Evolutionary conservation across 768 basidiomycete species (phyloP).

Genomic region (Scleroderma citrinum): DNA sequence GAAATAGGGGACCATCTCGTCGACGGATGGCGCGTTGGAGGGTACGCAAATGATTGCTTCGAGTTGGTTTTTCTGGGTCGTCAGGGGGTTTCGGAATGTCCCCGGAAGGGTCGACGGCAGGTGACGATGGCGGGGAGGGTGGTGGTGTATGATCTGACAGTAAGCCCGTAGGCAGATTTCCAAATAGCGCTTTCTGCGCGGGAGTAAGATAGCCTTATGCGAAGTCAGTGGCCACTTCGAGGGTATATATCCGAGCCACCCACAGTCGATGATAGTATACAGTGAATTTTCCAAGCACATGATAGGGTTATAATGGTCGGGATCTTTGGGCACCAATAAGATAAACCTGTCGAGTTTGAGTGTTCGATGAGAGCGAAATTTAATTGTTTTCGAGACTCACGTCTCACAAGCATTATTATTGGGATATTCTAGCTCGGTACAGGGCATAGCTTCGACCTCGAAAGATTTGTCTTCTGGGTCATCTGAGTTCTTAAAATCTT

Average conservation of each 20-base stretch:
- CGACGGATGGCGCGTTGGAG: conserved; percentile 66
- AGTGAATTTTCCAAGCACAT: conserved; percentile 70
- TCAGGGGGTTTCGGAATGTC: conserved; percentile 27
- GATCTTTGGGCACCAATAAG: conserved; percentile 74
- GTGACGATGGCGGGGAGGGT: conserved; percentile 32
- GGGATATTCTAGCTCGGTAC: conserved; percentile 72
- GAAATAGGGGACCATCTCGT: conserved; percentile 68
- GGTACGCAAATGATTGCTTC: conserved; percentile 43
- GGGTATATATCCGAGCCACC: conserved; percentile 18
- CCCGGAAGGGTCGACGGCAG: conserved; percentile 24
- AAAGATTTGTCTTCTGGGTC: conserved; percentile 61
- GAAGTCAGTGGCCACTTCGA: conserved; percentile 3
- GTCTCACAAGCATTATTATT: conserved; percentile 63
- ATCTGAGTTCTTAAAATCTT: conserved; percentile 67
- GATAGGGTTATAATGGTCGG: conserved; percentile 83
- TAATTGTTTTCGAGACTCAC: conserved; percentile 31
- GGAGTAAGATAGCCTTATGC: conserved; percentile 62
- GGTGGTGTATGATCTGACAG: conserved; percentile 22
- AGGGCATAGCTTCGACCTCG: conserved; percentile 58
- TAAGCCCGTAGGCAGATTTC: conserved; percentile 49
- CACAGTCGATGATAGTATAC: conserved; percentile 68
- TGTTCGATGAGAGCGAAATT: conserved; percentile 1
- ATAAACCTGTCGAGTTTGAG: conserved; percentile 50
- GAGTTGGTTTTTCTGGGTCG: conserved; percentile 24
- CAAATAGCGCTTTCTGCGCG: conserved; percentile 59